These are phyloP conservation scores for Taphrina betulina DNA, from an alignment of 1,139 yeast species.

Conservation along the genomic window DNA sequence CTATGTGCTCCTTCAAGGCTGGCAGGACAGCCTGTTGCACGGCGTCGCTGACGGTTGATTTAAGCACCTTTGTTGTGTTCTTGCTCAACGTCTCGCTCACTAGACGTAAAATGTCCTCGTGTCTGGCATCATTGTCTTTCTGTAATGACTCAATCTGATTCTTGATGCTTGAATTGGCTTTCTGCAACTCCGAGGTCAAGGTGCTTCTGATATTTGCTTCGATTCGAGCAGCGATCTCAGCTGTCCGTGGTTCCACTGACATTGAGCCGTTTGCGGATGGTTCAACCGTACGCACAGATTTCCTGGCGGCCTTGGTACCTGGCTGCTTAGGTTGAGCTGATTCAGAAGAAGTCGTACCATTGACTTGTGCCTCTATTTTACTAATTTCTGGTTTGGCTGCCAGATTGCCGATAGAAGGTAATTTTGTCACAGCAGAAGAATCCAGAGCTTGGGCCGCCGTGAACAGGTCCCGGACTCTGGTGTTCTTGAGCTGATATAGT, in stretches of 20 bases:
- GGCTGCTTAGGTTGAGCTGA: neutral
- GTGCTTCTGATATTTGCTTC: constrained; percentile 4
- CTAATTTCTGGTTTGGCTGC: no score
- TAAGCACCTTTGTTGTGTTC: constrained; percentile 19
- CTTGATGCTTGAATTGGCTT: constrained; percentile 4
- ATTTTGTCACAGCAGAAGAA: constrained; percentile 1
- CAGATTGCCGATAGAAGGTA: constrained; percentile 3
- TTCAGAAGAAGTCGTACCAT: neutral
- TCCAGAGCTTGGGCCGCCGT: neutral
- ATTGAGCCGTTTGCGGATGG: neutral
- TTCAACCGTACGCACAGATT: neutral
- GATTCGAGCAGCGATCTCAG: constrained; percentile 8
- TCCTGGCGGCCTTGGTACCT: neutral
- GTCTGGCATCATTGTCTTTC: constrained; percentile 9
- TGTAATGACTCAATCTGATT: constrained; percentile 8
- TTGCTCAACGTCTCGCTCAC: constrained; percentile 27
- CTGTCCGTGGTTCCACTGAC: constrained; percentile 10
- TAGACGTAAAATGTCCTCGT: constrained; percentile 8
- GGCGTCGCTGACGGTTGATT: constrained; percentile 6
- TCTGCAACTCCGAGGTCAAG: constrained; percentile 2
- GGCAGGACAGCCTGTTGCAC: constrained; percentile 10
- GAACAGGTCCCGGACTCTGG: neutral
- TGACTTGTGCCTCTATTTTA: no score
- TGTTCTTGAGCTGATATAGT: neutral
- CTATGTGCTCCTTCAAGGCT: neutral